Percentiles rank a stretch among this genome's conserved stretches.
Conservation (phyloP, 345 rosid species). For the Salix suchowensis region DNA sequence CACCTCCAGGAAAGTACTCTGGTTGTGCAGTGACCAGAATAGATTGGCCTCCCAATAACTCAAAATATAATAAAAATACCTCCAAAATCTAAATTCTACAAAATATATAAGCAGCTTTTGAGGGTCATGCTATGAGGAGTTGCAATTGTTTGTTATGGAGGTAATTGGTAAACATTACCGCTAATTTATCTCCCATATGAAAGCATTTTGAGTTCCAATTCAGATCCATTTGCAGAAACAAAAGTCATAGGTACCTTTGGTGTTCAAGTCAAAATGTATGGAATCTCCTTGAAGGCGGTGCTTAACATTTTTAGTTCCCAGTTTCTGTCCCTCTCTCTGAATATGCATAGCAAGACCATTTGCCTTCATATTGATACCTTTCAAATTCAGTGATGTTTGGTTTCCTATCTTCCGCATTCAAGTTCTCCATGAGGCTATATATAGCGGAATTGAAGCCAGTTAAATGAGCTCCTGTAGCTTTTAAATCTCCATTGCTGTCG, state of each 20-base stretch:
- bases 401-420: slow-evolving; percentile 27
- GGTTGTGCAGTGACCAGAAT: no score
- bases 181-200: slow-evolving; percentile 8
- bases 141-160: background rate
- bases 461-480: slow-evolving; percentile 29
- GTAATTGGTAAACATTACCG: background rate
- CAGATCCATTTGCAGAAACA: slow-evolving; percentile 40
- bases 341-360: slow-evolving; percentile 20
- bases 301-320: slow-evolving; percentile 23
- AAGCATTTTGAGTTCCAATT: slow-evolving; percentile 36
- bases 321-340: slow-evolving; percentile 18
- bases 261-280: slow-evolving; percentile 50
- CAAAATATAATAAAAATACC: no score
- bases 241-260: slow-evolving; percentile 42
- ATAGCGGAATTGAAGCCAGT: slow-evolving; percentile 46
- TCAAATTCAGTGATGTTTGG: slow-evolving; percentile 17
- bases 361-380: slow-evolving; percentile 1
- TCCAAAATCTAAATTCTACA: no score
- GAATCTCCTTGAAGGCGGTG: slow-evolving; percentile 35
- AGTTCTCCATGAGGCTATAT: slow-evolving; percentile 33
- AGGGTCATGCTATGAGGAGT: background rate
- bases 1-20: no score
- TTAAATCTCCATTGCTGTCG: slow-evolving; percentile 17
- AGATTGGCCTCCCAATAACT: no score
- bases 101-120: background rate